A percentile compares a stretch with the other conserved stretches of the same genome.
Evolutionary conservation across 2,329 filamentous ascomycete genomes (phyloP).

Genomic region (Colletotrichum orchidophilum): DNA sequence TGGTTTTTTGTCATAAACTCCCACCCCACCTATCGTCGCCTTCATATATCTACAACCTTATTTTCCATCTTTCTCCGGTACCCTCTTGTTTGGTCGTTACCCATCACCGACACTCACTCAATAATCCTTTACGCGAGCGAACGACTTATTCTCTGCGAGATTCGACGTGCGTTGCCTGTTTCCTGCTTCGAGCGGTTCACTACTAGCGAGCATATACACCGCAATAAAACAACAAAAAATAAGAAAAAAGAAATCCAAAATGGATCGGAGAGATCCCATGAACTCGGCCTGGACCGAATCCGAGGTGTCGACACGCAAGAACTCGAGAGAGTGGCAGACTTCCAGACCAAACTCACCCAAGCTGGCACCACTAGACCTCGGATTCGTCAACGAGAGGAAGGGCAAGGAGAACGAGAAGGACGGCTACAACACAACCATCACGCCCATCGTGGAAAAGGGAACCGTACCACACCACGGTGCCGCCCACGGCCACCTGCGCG

Average conservation of each 20-base stretch:
- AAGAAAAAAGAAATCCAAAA: background rate
- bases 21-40: background rate
- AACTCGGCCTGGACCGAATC: conserved; percentile 30
- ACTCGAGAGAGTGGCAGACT: conserved; percentile 30
- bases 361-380: conserved; percentile 24
- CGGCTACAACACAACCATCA: conserved; percentile 23
- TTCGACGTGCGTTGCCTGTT: conserved; percentile 6
- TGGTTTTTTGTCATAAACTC: background rate
- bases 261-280: conserved; percentile 25
- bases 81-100: background rate
- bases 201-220: background rate
- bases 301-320: conserved; percentile 31
- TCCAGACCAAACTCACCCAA: conserved; percentile 31
- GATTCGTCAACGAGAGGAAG: conserved; percentile 17
- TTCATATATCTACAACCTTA: background rate
- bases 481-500: background rate
- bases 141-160: conserved; percentile 32
- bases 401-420: conserved; percentile 20
- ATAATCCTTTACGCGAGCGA: background rate
- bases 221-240: background rate
- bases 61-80: background rate
- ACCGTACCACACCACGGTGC: background rate
- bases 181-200: conserved; percentile 7
- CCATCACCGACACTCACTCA: conserved; percentile 14
- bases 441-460: conserved; percentile 31